These are phyloP conservation scores for Cercospora sp. DNA, from an alignment of 2,329 filamentous ascomycete species.

Conservation along the genomic window DNA sequence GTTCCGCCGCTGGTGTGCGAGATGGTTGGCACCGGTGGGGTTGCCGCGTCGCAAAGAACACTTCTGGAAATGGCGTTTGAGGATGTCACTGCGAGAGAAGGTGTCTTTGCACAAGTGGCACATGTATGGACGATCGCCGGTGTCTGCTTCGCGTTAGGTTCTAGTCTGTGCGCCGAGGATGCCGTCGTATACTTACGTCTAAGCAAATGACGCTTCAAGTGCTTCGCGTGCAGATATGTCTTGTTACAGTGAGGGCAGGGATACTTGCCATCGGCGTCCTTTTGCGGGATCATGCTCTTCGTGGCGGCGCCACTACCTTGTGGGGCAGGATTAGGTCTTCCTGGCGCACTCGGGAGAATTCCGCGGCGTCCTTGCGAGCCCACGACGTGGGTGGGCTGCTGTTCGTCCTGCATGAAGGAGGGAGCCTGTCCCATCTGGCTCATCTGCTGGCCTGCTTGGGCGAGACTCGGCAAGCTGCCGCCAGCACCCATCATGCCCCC, in stretches of 20 bases:
- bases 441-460: conserved; percentile 32
- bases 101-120: conserved; percentile 97
- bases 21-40: conserved; percentile 88
- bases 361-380: conserved; percentile 91
- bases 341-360: conserved; percentile 86
- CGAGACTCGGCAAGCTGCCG: conserved; percentile 40
- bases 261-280: conserved; percentile 97
- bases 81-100: conserved; percentile 94
- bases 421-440: conserved; percentile 37
- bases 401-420: conserved; percentile 42
- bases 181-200: conserved; percentile 70
- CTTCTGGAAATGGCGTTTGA: conserved; percentile 99
- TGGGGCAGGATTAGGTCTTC: conserved; percentile 73
- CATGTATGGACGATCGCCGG: conserved; percentile 96
- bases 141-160: conserved; percentile 63
- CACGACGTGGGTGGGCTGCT: conserved; percentile 80
- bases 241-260: conserved; percentile 98
- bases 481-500: conserved; percentile 41
- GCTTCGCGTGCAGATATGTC: conserved; percentile 96
- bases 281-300: conserved; percentile 85
- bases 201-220: conserved; percentile 92
- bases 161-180: not conserved
- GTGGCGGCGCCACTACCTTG: conserved; percentile 58
- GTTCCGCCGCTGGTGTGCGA: conserved; percentile 65
- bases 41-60: conserved; percentile 96